These are phyloP conservation scores for Blastomyces silverae DNA, from an alignment of 2,329 filamentous ascomycete genomes.

Conservation along the genomic window DNA sequence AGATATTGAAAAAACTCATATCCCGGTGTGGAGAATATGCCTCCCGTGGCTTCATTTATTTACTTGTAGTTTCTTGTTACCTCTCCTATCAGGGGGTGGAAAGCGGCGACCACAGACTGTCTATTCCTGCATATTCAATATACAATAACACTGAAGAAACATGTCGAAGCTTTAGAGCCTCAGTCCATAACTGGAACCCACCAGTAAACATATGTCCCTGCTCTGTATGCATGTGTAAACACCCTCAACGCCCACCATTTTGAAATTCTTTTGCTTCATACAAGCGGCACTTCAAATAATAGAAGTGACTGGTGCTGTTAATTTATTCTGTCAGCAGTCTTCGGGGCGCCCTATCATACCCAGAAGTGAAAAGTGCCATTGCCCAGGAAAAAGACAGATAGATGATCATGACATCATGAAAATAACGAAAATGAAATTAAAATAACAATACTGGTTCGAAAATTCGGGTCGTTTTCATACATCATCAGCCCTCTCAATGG, in stretches of 20 bases:
- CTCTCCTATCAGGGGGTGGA: neutral
- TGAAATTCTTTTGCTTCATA: too few species aligned
- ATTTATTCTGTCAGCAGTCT: too few species aligned
- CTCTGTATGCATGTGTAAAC: too few species aligned
- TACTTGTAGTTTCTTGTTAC: neutral
- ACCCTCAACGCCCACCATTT: too few species aligned
- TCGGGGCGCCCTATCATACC: too few species aligned
- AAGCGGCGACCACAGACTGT: neutral
- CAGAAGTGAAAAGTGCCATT: too few species aligned
- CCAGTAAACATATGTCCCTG: too few species aligned
- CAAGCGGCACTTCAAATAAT: too few species aligned
- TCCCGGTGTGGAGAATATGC: neutral
- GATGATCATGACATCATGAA: constrained; percentile 2
- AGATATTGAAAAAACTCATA: neutral
- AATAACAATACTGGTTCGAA: neutral
- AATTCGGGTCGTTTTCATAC: neutral
- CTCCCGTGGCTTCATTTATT: neutral
- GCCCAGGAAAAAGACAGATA: neutral
- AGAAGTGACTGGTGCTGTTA: too few species aligned
- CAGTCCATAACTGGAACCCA: neutral
- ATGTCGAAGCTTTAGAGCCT: too few species aligned
- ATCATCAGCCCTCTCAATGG: too few species aligned
- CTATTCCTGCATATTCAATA: neutral
- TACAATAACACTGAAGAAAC: too few species aligned
- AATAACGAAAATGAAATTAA: neutral